A percentile compares a stretch with the other conserved stretches of the same genome.
Conservation (phyloP, 2,329 filamentous ascomycete genomes). For the Penicillium sp. region DNA sequence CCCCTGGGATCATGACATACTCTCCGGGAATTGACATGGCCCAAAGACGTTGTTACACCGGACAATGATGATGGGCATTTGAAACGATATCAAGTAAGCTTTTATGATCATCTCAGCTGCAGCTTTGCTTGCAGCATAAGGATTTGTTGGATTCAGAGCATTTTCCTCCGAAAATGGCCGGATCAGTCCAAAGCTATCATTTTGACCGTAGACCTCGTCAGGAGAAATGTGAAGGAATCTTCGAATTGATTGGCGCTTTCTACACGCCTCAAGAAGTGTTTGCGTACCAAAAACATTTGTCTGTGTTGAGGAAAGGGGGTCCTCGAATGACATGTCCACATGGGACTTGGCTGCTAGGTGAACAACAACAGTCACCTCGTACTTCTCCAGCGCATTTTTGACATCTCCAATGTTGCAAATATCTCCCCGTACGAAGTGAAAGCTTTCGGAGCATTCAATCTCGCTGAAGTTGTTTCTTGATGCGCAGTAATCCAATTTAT, state of each 20-base stretch:
- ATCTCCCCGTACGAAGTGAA: constrained; percentile 77
- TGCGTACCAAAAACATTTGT: constrained; percentile 86
- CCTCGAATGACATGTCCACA: constrained; percentile 79
- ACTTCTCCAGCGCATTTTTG: constrained; percentile 67
- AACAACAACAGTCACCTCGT: constrained; percentile 77
- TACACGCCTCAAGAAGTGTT: constrained; percentile 74
- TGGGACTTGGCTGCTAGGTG: constrained; percentile 87
- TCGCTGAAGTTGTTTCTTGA: constrained; percentile 76
- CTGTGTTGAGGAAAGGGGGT: constrained; percentile 78
- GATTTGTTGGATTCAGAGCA: constrained; percentile 77
- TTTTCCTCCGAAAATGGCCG: constrained; percentile 62
- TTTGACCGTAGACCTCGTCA: constrained; percentile 75
- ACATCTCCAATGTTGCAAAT: constrained; percentile 72
- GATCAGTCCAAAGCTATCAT: constrained; percentile 57
- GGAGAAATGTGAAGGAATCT: constrained; percentile 82
- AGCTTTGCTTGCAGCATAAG: constrained; percentile 78
- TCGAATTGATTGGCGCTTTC: constrained; percentile 65
- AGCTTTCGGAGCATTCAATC: constrained; percentile 69
- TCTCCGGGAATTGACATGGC: constrained; percentile 81
- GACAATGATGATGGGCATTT: constrained; percentile 76
- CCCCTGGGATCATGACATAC: constrained; percentile 51
- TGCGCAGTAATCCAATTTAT: constrained; percentile 82
- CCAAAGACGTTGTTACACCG: constrained; percentile 85
- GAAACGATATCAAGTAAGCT: constrained; percentile 82
- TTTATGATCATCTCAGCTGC: constrained; percentile 84